Evolutionary conservation across 768 basidiomycete species (phyloP), one percentile per base, ranked within the genome.

Genomic region (Boletus rubropictus): DNA sequence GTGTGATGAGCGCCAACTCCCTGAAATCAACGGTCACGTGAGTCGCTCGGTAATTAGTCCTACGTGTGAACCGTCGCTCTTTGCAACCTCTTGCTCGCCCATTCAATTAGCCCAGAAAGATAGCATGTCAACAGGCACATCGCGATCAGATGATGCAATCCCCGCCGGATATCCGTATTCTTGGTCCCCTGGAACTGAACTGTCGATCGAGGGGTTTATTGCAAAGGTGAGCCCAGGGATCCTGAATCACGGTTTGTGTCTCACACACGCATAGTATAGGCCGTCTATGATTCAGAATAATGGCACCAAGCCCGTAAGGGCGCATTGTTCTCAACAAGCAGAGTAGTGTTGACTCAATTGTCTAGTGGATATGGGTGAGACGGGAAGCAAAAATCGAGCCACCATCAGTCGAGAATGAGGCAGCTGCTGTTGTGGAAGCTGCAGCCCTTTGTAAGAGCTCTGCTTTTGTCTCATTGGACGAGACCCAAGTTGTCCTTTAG

Each of bases 271-370:
- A n/a, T 51, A 87, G 84, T 85, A 79, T 53, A 82, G 73, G 43
- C 86, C 86, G 1, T 86, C 84, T 15, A 82, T 87, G 84, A 81
- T 86, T 9, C 79, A 84, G 54, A 78, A 88, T 58, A 82, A 87
- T 48, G 86, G 85, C 4, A 82, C 72, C 0, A 87, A 86, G 62
- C 84, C 84, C 35, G 86, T 86, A 47, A 60, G 79, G 51, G 45
- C 12, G 11, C 20, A 32, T 49, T n/a, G 1, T 18, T 28, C n/a
- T 15, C 4, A 31, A 20, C 18, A 10, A 35, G 36, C 7, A 24
- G 17, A 10, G 24, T 9, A 14, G 3, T 5, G 8, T 32, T 53
- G 11, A 60, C 42, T 1, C 4, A 7, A 22, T 7, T 10, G 31
- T 42, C 38, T 42, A 86, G 83, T 88, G 85, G 84, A 74, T 86